A percentile compares a stretch with the other conserved stretches of the same genome.
phyloP scores from a whole-genome alignment of 108 stramenopile genomes.

The Fragilaria radians region DNA sequence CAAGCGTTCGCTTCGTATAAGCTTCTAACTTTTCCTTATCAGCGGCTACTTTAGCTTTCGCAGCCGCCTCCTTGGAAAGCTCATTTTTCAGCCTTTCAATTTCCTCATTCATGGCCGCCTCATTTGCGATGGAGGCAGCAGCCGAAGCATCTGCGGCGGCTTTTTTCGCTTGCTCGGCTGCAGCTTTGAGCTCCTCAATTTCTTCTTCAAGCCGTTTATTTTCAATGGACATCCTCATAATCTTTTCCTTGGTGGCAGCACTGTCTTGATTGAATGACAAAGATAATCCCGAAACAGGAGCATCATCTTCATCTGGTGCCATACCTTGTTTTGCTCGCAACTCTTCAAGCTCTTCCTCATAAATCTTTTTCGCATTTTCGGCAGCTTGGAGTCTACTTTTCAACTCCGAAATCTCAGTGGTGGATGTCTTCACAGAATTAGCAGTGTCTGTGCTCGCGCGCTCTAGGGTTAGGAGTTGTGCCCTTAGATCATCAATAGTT shows the following conservation, averaged over 20 bases:
- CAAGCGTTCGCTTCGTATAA: constrained; percentile 88
- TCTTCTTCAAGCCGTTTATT: constrained; percentile 63
- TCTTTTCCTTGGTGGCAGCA: constrained; percentile 46
- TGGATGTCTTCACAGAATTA: constrained; percentile 32
- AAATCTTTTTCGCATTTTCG: constrained; percentile 74
- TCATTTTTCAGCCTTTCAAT: constrained; percentile 42
- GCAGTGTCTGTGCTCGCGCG: constrained; percentile 26
- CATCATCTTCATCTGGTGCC: constrained; percentile 12
- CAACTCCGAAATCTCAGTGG: constrained; percentile 54
- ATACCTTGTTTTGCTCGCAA: constrained; percentile 53
- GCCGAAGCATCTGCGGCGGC: constrained; percentile 15
- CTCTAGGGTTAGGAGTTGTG: constrained; percentile 32
- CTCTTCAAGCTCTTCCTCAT: constrained; percentile 67
- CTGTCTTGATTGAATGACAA: constrained; percentile 19
- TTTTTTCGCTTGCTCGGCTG: constrained; percentile 12
- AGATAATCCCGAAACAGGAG: constrained; percentile 10
- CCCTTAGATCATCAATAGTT: constrained; percentile 47
- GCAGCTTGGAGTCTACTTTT: constrained; percentile 53
- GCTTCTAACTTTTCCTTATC: constrained; percentile 92
- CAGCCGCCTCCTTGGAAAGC: constrained; percentile 56
- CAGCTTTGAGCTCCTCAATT: constrained; percentile 37
- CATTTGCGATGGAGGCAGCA: constrained; percentile 13
- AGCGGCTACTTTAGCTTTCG: constrained; percentile 70
- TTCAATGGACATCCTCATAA: constrained; percentile 68
- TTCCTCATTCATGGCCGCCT: constrained; percentile 8